Conservation (phyloP, 176 grass and related monocot genomes). For the Juncus effusus region DNA sequence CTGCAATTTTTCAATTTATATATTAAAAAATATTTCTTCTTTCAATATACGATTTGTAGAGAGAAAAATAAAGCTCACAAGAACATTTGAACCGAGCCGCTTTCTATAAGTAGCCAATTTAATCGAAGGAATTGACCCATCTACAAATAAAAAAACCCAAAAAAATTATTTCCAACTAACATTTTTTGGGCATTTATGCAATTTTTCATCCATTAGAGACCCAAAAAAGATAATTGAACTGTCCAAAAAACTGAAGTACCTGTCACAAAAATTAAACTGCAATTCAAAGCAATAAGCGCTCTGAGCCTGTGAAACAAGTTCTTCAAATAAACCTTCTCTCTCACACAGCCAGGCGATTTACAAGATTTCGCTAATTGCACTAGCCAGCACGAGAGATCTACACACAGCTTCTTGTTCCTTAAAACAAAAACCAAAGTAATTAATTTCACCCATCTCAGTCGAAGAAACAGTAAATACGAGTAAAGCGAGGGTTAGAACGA, state of each 20-base stretch:
- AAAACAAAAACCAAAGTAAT: constrained; percentile 1
- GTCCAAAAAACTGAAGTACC: constrained; percentile 24
- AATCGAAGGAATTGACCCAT: constrained; percentile 90
- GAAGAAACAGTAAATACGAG: background rate
- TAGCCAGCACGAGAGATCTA: constrained; percentile 93
- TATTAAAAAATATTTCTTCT: background rate
- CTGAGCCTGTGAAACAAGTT: constrained; percentile 85
- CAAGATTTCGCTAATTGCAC: constrained; percentile 59
- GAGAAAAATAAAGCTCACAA: constrained; percentile 28
- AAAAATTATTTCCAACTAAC: background rate
- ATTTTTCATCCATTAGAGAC: background rate
- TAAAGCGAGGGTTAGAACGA: background rate
- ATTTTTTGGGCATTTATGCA: background rate
- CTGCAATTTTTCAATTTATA: constrained; percentile 24
- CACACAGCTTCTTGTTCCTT: constrained; percentile 92
- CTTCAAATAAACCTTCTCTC: constrained; percentile 79
- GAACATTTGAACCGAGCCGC: constrained; percentile 50
- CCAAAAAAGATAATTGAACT: background rate
- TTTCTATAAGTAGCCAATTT: constrained; percentile 87
- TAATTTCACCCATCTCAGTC: constrained; percentile 1
- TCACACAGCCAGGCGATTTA: constrained; percentile 40
- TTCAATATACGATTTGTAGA: background rate
- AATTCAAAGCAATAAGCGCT: constrained; percentile 87
- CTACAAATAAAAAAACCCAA: constrained; percentile 35
- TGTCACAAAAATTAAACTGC: constrained; percentile 76